Evolutionary conservation across 2,329 filamentous ascomycete genomes (phyloP).

Genomic region (Parascedosporium putredinis): DNA sequence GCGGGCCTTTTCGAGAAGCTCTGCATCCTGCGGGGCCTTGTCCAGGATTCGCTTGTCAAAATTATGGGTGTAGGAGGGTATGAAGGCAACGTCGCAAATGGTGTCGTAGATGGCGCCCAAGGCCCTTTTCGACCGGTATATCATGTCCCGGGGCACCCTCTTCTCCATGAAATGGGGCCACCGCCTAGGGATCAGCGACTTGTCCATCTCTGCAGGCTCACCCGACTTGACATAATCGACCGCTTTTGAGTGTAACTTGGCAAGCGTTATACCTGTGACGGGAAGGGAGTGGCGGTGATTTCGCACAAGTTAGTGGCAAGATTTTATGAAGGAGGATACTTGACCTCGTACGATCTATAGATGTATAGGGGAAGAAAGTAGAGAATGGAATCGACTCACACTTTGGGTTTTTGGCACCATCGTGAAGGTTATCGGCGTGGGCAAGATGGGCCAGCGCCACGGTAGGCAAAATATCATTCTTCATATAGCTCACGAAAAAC

Average conservation of each 20-base stretch:
- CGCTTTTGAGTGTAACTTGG: slow-evolving; percentile 74
- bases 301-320: too few species aligned
- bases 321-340: too few species aligned
- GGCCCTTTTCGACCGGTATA: slow-evolving; percentile 59
- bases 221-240: slow-evolving; percentile 95
- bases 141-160: slow-evolving; percentile 28
- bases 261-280: slow-evolving; percentile 52
- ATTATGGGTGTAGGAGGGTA: slow-evolving; percentile 56
- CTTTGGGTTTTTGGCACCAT: slow-evolving; percentile 55
- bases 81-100: slow-evolving; percentile 57
- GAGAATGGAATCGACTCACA: too few species aligned
- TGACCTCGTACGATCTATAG: too few species aligned
- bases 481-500: slow-evolving; percentile 90
- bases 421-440: slow-evolving; percentile 51
- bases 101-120: slow-evolving; percentile 77
- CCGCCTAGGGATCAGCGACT: slow-evolving; percentile 43
- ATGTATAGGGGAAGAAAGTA: too few species aligned
- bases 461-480: slow-evolving; percentile 68
- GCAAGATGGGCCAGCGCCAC: slow-evolving; percentile 80
- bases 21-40: slow-evolving; percentile 44
- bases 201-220: slow-evolving; percentile 57
- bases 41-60: slow-evolving; percentile 70
- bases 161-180: slow-evolving; percentile 91
- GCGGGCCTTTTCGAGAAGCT: slow-evolving; percentile 46
- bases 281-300: too few species aligned